These are phyloP conservation scores for Aureobasidium musti DNA, from an alignment of 2,329 filamentous ascomycete genomes.

Conservation along the genomic window DNA sequence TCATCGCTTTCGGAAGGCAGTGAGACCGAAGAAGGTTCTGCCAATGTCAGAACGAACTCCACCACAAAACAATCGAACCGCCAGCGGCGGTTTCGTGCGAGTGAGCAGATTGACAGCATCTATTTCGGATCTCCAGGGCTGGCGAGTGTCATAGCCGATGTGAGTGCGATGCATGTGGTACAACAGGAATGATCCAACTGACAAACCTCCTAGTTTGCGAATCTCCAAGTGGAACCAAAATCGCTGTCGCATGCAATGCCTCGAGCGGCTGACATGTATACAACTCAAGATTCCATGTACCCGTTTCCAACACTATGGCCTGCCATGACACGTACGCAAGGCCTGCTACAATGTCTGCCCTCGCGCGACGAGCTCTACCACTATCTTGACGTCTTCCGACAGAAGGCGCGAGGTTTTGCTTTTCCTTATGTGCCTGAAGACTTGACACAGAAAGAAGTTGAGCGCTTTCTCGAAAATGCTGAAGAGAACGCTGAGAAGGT, in stretches of 20 bases:
- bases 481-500: constrained; percentile 48
- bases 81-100: constrained; percentile 45
- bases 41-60: constrained; percentile 33
- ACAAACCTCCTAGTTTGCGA: constrained; percentile 45
- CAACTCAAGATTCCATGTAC: constrained; percentile 42
- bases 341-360: constrained; percentile 46
- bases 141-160: constrained; percentile 51
- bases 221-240: constrained; percentile 44
- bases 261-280: constrained; percentile 48
- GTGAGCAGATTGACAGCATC: constrained; percentile 48
- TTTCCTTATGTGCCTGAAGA: constrained; percentile 51
- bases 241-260: constrained; percentile 51
- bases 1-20: constrained; percentile 40
- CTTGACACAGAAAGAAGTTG: constrained; percentile 48
- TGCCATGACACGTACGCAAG: constrained; percentile 41
- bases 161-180: constrained; percentile 34
- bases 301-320: constrained; percentile 51
- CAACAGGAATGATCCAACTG: too few relatives aligned
- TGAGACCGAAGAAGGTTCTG: constrained; percentile 42
- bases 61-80: constrained; percentile 36
- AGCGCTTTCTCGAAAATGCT: constrained; percentile 48
- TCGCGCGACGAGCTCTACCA: constrained; percentile 43
- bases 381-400: constrained; percentile 48
- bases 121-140: constrained; percentile 55
- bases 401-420: constrained; percentile 47